Conservation (phyloP, 805 yeast genomes). For the Candida sithepensis region DNA sequence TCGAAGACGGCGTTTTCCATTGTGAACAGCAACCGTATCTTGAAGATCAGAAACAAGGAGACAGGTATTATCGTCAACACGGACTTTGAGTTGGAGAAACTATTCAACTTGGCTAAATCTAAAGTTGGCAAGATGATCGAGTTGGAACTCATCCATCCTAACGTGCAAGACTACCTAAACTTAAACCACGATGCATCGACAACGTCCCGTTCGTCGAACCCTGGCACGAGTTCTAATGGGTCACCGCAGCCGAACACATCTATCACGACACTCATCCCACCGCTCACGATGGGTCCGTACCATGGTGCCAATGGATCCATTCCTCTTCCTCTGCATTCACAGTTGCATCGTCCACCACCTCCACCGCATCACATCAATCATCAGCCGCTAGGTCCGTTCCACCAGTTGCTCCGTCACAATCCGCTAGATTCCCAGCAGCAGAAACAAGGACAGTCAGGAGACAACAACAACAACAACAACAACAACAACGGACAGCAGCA, state of each 20-base stretch:
- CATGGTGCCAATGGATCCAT: constrained; percentile 1
- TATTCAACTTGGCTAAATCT: constrained; percentile 30
- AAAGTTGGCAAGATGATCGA: constrained; percentile 31
- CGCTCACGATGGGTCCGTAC: not conserved
- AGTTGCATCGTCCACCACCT: not conserved
- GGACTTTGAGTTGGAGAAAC: constrained; percentile 44
- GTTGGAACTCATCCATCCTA: constrained; percentile 36
- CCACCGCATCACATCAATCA: constrained; percentile 1
- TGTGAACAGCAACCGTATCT: constrained; percentile 30
- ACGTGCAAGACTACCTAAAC: constrained; percentile 26
- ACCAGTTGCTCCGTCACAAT: not conserved
- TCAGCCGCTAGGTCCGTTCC: constrained; percentile 1
- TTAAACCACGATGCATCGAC: constrained; percentile 25
- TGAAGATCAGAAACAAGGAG: constrained; percentile 34
- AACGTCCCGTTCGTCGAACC: not conserved
- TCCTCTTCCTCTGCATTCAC: constrained; percentile 1
- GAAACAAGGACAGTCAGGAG: constrained; percentile 2
- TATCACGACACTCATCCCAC: constrained; percentile 3
- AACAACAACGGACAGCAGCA: constrained; percentile 4
- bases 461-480: constrained; percentile 1
- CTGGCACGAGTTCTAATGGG: constrained; percentile 6
- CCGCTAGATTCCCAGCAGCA: constrained; percentile 8
- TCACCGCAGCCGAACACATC: constrained; percentile 2
- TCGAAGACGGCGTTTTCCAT: constrained; percentile 71
- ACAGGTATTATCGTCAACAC: constrained; percentile 34